phyloP scores from a whole-genome alignment of 441 rosid species.

The Populus hybrid region DNA sequence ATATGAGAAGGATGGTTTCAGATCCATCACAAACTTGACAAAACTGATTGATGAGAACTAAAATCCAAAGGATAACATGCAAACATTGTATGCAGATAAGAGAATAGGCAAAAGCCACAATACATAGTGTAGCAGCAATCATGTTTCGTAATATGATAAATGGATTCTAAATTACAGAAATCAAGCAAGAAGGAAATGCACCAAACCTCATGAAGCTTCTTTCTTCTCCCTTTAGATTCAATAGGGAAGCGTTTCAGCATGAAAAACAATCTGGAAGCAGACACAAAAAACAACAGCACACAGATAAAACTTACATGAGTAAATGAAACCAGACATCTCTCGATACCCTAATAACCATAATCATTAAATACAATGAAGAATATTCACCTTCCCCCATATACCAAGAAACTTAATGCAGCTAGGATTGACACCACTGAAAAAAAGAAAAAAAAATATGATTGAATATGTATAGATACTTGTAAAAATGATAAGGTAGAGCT shows the following conservation, averaged over 20 bases:
- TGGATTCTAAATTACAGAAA: background rate
- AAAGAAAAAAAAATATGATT: background rate
- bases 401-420: constrained; percentile 61
- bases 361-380: background rate
- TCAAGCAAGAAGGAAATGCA: background rate
- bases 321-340: background rate
- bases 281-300: constrained; percentile 9
- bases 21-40: no score
- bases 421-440: constrained; percentile 35
- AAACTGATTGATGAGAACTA: no score
- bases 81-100: no score
- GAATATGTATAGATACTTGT: background rate
- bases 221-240: constrained; percentile 96
- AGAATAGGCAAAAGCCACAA: no score
- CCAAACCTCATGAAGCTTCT: constrained; percentile 92
- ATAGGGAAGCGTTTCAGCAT: constrained; percentile 94
- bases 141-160: no score
- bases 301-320: background rate
- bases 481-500: background rate
- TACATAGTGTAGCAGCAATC: background rate
- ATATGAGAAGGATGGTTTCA: no score
- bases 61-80: no score
- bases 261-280: constrained; percentile 62
- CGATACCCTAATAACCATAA: constrained; percentile 14
- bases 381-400: constrained; percentile 63